phyloP scores from a whole-genome alignment of 345 rosid genomes.

The Dovyalis caffra region DNA sequence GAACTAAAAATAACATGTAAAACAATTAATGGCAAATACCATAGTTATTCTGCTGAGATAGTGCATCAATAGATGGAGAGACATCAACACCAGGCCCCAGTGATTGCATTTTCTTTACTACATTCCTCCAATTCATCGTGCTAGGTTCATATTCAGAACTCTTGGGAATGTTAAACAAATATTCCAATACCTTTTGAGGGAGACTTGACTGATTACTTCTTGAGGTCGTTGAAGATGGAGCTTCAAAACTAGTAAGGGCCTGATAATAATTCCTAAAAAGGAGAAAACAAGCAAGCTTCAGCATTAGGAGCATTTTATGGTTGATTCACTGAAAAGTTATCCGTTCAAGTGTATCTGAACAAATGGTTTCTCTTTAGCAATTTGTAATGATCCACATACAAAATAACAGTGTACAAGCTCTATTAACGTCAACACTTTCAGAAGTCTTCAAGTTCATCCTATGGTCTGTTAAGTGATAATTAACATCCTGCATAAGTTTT shows the following conservation, averaged over 20 bases:
- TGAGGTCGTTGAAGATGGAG: conserved; percentile 36
- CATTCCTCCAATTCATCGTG: conserved; percentile 83
- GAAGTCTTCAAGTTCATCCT: neutral
- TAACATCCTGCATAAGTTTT: no score
- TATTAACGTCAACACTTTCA: neutral
- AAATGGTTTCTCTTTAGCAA: neutral
- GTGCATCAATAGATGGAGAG: conserved; percentile 41
- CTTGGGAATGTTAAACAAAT: conserved; percentile 64
- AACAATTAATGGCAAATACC: conserved; percentile 36
- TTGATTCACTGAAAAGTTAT: neutral
- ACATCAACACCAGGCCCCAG: conserved; percentile 53
- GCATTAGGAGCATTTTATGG: neutral
- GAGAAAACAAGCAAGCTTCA: conserved; percentile 11
- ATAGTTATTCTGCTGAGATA: conserved; percentile 32
- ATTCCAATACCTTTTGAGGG: conserved; percentile 83
- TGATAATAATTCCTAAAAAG: conserved; percentile 49
- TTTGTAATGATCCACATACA: neutral
- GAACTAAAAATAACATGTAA: neutral
- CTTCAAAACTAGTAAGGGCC: conserved; percentile 44
- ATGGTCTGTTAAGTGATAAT: no score
- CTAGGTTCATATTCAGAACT: conserved; percentile 64
- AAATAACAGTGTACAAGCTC: neutral
- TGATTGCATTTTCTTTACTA: conserved; percentile 75
- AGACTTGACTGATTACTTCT: conserved; percentile 41
- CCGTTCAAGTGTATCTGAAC: neutral